Evolutionary conservation across 2,329 filamentous ascomycete genomes (phyloP).

Genomic region (Salinomyces thailandicus): DNA sequence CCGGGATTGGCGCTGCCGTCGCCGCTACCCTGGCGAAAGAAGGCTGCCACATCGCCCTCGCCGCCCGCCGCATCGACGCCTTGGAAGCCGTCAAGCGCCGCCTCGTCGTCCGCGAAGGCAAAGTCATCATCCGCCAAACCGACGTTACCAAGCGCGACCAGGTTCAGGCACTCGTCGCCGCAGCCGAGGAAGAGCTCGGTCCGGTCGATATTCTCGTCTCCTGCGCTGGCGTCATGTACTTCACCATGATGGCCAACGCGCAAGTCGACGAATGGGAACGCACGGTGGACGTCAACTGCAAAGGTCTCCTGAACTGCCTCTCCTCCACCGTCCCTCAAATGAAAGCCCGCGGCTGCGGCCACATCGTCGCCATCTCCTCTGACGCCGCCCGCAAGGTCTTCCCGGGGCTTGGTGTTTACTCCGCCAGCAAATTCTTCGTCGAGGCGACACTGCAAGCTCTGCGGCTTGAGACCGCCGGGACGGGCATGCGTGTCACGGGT

Average conservation of each 20-base stretch:
- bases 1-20: constrained; percentile 67
- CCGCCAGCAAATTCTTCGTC: constrained; percentile 75
- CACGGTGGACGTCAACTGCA: constrained; percentile 79
- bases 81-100: constrained; percentile 57
- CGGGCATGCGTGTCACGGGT: constrained; percentile 60
- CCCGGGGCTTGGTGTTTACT: constrained; percentile 71
- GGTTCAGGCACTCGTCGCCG: constrained; percentile 54
- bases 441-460: constrained; percentile 68
- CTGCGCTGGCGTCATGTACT: constrained; percentile 81
- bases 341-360: constrained; percentile 57
- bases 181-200: constrained; percentile 53
- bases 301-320: constrained; percentile 65
- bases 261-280: constrained; percentile 67
- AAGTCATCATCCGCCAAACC: constrained; percentile 58
- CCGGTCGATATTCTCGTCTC: constrained; percentile 69
- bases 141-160: constrained; percentile 60
- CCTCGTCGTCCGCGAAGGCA: constrained; percentile 48
- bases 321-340: constrained; percentile 60
- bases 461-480: constrained; percentile 64
- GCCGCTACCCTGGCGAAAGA: constrained; percentile 57
- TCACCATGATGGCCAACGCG: constrained; percentile 72
- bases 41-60: constrained; percentile 62
- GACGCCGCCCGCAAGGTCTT: constrained; percentile 75
- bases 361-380: constrained; percentile 72
- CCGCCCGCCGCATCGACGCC: constrained; percentile 58